Conservation (phyloP, 176 grass and related monocot genomes). For the Raddia distichophylla region DNA sequence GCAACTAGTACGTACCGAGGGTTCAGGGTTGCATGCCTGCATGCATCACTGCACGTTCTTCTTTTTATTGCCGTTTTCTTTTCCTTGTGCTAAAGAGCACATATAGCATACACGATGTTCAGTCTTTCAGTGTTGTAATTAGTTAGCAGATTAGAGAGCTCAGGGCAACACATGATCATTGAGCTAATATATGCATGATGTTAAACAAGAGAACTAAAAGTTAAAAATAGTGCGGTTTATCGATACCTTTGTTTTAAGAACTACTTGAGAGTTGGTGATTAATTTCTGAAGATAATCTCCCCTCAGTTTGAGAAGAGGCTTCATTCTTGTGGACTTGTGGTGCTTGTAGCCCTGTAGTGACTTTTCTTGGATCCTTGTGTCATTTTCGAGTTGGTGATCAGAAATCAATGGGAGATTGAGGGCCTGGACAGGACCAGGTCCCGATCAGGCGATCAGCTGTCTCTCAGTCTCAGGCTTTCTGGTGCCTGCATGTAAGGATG, state of each 20-base stretch:
- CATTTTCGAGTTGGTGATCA: background rate
- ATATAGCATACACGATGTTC: constrained; percentile 18
- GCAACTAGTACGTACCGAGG: background rate
- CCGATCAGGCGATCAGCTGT: background rate
- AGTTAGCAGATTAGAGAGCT: constrained; percentile 12
- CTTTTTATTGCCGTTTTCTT: background rate
- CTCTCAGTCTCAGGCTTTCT: background rate
- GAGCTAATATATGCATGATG: constrained; percentile 13
- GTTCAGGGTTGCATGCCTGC: constrained; percentile 14
- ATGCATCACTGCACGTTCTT: background rate
- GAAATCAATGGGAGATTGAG: background rate
- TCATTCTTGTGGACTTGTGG: background rate
- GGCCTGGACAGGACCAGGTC: background rate
- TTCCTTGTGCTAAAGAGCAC: constrained; percentile 32
- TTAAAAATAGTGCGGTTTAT: background rate
- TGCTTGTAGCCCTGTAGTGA: background rate
- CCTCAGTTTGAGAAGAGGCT: background rate
- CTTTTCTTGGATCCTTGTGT: background rate
- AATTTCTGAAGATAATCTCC: background rate
- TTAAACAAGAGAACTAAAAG: constrained; percentile 5
- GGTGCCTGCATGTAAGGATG: too few species aligned
- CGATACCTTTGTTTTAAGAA: background rate
- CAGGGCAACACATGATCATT: background rate
- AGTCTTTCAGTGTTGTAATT: constrained; percentile 31
- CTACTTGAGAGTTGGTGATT: background rate